phyloP scores from a whole-genome alignment of 371 early-diverging fungal species.

The Mucor mucedo region DNA sequence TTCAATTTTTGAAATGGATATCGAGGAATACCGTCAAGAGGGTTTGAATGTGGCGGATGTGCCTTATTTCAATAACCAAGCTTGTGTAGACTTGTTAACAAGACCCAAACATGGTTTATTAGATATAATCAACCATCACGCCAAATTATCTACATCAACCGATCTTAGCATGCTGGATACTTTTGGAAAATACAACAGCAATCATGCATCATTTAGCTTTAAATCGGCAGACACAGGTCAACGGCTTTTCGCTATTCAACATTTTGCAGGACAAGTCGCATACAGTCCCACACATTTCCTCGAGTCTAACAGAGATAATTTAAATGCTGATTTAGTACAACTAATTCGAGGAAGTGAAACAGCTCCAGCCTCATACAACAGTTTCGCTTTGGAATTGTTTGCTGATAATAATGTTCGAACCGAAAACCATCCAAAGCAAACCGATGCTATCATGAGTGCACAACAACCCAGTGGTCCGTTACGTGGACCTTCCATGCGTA shows the following conservation, averaged over 20 bases:
- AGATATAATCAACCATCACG: conserved; percentile 60
- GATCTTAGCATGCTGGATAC: conserved; percentile 46
- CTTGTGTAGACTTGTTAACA: conserved; percentile 58
- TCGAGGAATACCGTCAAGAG: conserved; percentile 56
- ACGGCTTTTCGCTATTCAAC: conserved; percentile 72
- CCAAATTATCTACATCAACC: conserved; percentile 42
- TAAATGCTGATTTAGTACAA: conserved; percentile 82
- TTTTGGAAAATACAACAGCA: conserved; percentile 46
- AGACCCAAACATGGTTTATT: conserved; percentile 59
- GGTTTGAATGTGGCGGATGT: conserved; percentile 58
- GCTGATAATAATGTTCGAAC: conserved; percentile 51
- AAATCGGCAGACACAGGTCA: conserved; percentile 33
- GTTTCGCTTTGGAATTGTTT: conserved; percentile 45
- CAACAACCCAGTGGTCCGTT: conserved; percentile 61
- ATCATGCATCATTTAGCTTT: conserved; percentile 52
- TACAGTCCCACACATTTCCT: conserved; percentile 80
- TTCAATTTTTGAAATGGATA: conserved; percentile 69
- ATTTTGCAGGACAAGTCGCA: conserved; percentile 77
- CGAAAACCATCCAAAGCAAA: conserved; percentile 67
- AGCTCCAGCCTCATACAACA: conserved; percentile 58
- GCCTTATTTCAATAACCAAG: conserved; percentile 56
- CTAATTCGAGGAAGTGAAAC: conserved; percentile 54
- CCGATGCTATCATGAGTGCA: conserved; percentile 65
- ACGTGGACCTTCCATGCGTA: conserved; percentile 54
- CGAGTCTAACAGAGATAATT: conserved; percentile 71